Evolutionary conservation across 108 stramenopile genomes (phyloP), one percentile per base, ranked within the genome.

Genomic region (Epithemia pelagica): DNA sequence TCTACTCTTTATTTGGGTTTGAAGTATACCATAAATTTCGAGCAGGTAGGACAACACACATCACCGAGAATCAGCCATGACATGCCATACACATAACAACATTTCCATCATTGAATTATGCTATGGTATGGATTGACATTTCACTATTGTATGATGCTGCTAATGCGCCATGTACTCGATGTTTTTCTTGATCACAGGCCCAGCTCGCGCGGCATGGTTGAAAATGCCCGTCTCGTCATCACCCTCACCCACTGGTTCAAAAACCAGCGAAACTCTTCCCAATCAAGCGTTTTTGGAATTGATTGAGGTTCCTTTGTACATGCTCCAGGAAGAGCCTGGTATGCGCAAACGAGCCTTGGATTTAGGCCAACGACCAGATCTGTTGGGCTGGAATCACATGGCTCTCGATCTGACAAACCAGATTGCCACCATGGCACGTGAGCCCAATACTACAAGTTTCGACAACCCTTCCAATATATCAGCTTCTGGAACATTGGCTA

Each of bases 1-100:
- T 94, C 65, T 94, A 94, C 58, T 78, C 82, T 10, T 75, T 94
- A 46, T 69, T 94, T 5, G 92, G 85, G 28, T 90, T 85, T 76
- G 73, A 77, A 55, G 73, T 82, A 0, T 76, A 80, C 37, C 57
- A 77, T 20, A 83, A 87, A 68, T 94, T 94, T 59, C 67, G 82
- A 25, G 81, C 84, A 20, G 92, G 37, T 46, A 46, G 10, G 37
- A 46, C 10, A 46, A 15, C 37, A 46, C n/a, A n/a, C n/a, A n/a
- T n/a, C n/a, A n/a, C n/a, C n/a, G n/a, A n/a, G n/a, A n/a, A n/a
- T n/a, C n/a, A n/a, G n/a, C n/a, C n/a, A n/a, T n/a, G n/a, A n/a
- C n/a, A n/a, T n/a, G n/a, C n/a, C n/a, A n/a, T n/a, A n/a, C n/a
- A n/a, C n/a, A n/a, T n/a, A n/a, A n/a, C n/a, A n/a, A n/a, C n/a